phyloP scores from a whole-genome alignment of 192 early-diverging fungal species.

The Oehlia diaphana region DNA sequence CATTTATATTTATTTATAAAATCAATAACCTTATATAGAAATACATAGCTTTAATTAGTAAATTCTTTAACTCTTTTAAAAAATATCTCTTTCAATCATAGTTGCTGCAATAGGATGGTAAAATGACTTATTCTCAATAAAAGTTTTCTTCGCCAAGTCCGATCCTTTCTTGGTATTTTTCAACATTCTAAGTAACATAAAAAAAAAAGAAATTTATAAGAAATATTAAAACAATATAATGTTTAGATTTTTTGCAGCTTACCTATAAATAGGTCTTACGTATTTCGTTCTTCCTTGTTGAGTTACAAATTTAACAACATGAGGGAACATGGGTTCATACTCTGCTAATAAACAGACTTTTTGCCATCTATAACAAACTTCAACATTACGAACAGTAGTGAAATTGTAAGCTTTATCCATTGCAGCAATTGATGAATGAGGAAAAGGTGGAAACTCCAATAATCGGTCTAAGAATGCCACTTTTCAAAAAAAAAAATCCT shows the following conservation, averaged over 20 bases:
- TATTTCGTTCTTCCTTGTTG: constrained; percentile 94
- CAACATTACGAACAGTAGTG: constrained; percentile 72
- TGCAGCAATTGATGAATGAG: constrained; percentile 56
- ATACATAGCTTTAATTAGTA: background rate
- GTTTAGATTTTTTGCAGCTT: constrained; percentile 2
- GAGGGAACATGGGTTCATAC: constrained; percentile 73
- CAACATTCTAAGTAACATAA: constrained; percentile 48
- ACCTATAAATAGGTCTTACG: constrained; percentile 77
- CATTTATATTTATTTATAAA: too few relatives aligned
- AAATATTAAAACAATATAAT: background rate
- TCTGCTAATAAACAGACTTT: constrained; percentile 72
- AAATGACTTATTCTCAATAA: constrained; percentile 69
- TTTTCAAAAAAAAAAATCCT: background rate
- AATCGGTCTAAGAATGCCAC: constrained; percentile 85
- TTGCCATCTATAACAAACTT: constrained; percentile 89
- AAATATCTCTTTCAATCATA: constrained; percentile 88
- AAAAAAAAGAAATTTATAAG: background rate
- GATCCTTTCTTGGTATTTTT: constrained; percentile 69
- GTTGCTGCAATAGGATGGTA: constrained; percentile 94
- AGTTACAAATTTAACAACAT: constrained; percentile 78
- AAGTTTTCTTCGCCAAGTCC: constrained; percentile 78
- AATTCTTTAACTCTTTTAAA: background rate
- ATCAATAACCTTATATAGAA: too few relatives aligned
- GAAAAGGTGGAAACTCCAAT: constrained; percentile 57
- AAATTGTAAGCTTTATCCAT: constrained; percentile 78